Base-by-base conservation (phyloP, 805 yeast species). In the Metschnikowia gelsemii region DNA sequence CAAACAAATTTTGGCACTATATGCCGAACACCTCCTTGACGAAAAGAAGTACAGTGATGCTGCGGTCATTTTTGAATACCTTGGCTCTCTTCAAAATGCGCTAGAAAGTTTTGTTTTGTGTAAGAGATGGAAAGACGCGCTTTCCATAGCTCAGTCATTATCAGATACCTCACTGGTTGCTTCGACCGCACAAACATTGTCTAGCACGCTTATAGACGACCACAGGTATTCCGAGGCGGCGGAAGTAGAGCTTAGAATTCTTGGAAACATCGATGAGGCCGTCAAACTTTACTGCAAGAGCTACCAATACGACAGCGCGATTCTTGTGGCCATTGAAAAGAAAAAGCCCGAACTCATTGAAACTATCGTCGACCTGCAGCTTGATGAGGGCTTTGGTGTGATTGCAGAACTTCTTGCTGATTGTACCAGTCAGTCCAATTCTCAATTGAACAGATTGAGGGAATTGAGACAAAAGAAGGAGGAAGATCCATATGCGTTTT, bases 401-500 rank as follows among this genome's bases (percentile, higher is more conserved):
- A 71, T 89, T 47, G 91, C 95, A 4, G 98, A 93, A 63, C 70
- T 93, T 23, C 62, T 91, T 28, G 93, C 96, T n/a, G 99, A 93
- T 61, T 93, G 97, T 68, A 80, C 79, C 53, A 79, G 84, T 12
- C 99, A 93, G 69, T 64, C 87, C 16, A 75, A 71, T 32, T 85
- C 98, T 0, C 99, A 93, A 64, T 67, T 89, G 51, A 78, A 70
- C 46, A 79, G 99, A 58, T 66, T 93, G 47, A 75, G 96, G 42
- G 97, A 89, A 53, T 71, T 93, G 42, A 77, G 99, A 53, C 72
- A 75, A 13, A 90, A 90, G 71, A 91, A 91, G 54, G 76, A 71
- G 34, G 82, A 79, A 46, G 96, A 91, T 61, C 96, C 96, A 13
- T 82, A 80, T 57, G 83, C 86, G 1, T 91, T 87, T 57, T 90